Percentiles rank a stretch among this genome's conserved stretches.
Conservation (phyloP, 768 basidiomycete genomes). For the Rhodotorula sphaerocarpa region DNA sequence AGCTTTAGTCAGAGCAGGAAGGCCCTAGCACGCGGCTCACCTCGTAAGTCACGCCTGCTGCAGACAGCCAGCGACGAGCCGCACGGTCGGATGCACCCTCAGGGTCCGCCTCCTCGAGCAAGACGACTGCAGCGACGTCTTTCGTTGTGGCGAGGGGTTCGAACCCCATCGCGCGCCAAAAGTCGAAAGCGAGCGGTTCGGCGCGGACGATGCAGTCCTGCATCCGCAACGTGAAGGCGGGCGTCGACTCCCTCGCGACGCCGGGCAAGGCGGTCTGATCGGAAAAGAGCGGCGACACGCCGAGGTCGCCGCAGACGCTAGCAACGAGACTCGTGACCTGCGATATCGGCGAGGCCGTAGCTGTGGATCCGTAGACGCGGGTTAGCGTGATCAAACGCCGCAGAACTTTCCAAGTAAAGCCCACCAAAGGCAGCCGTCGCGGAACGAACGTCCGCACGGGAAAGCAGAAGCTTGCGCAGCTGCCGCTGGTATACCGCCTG, state of each 20-base stretch:
- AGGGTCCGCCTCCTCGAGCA: conserved; percentile 22
- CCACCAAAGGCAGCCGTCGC: no score
- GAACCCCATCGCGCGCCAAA: conserved; percentile 34
- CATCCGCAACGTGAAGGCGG: conserved; percentile 15
- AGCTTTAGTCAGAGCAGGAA: no score
- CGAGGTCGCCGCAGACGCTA: background rate
- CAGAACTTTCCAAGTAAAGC: no score
- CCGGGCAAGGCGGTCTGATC: conserved; percentile 8
- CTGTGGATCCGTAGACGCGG: no score
- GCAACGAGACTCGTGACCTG: background rate
- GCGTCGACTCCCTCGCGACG: background rate
- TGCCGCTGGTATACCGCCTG: background rate
- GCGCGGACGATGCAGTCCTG: conserved; percentile 25
- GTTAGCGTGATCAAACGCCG: no score
- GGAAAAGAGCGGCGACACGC: conserved; percentile 20
- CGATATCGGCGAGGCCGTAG: no score
- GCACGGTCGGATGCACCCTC: background rate
- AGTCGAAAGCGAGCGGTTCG: conserved; percentile 8
- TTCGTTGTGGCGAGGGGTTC: conserved; percentile 27
- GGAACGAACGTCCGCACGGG: background rate
- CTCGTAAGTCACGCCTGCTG: conserved; percentile 1
- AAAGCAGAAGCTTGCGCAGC: background rate
- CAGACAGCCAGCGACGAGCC: conserved; percentile 13
- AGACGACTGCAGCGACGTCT: conserved; percentile 20
- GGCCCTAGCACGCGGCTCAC: no score